Base-by-base conservation (phyloP, 1,284 basidiomycete genomes). In the Cutaneotrichosporon sp. region DNA sequence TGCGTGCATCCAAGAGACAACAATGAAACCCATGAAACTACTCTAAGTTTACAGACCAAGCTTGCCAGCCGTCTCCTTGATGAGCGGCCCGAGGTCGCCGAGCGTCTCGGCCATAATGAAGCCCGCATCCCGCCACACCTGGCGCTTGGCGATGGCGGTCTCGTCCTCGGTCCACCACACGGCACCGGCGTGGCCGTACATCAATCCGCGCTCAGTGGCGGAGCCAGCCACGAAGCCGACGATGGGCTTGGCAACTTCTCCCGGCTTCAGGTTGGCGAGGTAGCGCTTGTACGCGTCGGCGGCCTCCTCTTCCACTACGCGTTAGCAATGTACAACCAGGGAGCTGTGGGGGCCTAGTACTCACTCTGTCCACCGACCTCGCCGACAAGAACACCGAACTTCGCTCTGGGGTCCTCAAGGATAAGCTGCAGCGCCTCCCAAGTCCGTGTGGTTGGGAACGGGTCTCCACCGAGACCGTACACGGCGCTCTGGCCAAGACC, bases 401-500 rank as follows among this genome's bases (percentile, higher is more conserved):
- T 82, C 2, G 90, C 92, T 51, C 85, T 83, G 12, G 50, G 51
- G 67, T 97, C 92, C 27, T 94, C 53, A 26, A 97, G 83, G 80
- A 96, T 90, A 52, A 94, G 82, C 75, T 91, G 93, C 73, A 97
- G 79, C 46, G 90, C 88, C 72, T 97, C 92, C 61, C 64, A 94
- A 67, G 72, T 68, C 9, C 71, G 51, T 3, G 71, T 74, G 31
- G 92, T 92, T 20, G 92, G 92, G 87, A 94, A 97, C 4, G 92
- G 92, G 74, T 97, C 93, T 55, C 92, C 92, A 52, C 92, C 93
- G 68, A 97, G 94, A 46, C 93, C 92, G 60, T 96, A 84, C 64
- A 90, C 92, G 42, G 96, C 79, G 5, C 89, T 88, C 74, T 97
- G 92, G 25, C 92, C 92, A 39, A 97, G 84, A 39, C 93, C 93